phyloP scores from a whole-genome alignment of 2,329 filamentous ascomycete species.

The Aspergillus sp. region DNA sequence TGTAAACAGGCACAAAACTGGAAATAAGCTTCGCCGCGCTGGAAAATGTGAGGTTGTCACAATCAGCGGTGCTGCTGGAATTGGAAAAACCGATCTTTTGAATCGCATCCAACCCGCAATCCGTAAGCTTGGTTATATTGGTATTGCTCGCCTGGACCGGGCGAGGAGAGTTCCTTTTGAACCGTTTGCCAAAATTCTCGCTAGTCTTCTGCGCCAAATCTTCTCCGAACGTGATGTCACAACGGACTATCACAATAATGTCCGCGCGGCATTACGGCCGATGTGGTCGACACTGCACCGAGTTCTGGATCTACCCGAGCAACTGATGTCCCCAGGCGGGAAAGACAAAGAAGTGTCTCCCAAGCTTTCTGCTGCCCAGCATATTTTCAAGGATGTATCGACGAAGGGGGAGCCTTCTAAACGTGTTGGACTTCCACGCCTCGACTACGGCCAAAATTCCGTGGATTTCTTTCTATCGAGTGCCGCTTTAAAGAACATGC shows the following conservation, averaged over 20 bases:
- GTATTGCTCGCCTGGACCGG: conserved; percentile 56
- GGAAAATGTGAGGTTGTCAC: conserved; percentile 58
- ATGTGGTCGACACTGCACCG: conserved; percentile 55
- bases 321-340: conserved; percentile 44
- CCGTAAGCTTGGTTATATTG: conserved; percentile 56
- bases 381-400: conserved; percentile 25
- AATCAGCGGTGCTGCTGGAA: conserved; percentile 52
- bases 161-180: conserved; percentile 58
- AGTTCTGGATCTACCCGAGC: conserved; percentile 64
- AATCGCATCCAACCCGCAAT: conserved; percentile 55
- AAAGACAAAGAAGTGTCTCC: conserved; percentile 30
- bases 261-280: conserved; percentile 52
- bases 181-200: conserved; percentile 56
- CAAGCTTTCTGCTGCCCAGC: conserved; percentile 21
- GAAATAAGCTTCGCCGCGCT: conserved; percentile 46
- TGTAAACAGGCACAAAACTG: conserved; percentile 35
- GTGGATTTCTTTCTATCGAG: conserved; percentile 36
- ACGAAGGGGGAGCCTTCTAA: conserved; percentile 26
- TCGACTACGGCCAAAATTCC: conserved; percentile 32
- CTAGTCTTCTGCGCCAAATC: conserved; percentile 58
- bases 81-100: conserved; percentile 58
- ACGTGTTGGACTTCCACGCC: conserved; percentile 24
- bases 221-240: conserved; percentile 61
- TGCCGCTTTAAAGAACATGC: conserved; percentile 50
- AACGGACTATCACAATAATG: conserved; percentile 56